phyloP scores from a whole-genome alignment of 495 filamentous ascomycete species.

The Tuber indicum region DNA sequence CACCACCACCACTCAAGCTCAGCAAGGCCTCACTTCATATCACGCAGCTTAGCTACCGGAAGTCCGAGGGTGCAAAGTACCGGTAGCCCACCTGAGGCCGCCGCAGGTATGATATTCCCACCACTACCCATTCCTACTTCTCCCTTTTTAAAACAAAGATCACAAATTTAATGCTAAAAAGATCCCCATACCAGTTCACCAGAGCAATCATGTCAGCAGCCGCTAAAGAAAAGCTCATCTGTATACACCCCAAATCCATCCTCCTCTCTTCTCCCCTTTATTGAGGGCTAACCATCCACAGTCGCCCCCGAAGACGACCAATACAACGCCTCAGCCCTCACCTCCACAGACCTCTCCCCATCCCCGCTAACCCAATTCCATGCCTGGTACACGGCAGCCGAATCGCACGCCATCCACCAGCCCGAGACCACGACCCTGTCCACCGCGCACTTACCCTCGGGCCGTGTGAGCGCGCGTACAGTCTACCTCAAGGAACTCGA shows the following conservation, averaged over 20 bases:
- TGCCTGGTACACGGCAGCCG: slow-evolving; percentile 71
- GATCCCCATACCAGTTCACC: slow-evolving; percentile 1
- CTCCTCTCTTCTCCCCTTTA: neutral
- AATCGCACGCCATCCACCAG: slow-evolving; percentile 55
- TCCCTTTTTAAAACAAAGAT: slow-evolving; percentile 9
- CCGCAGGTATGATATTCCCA: neutral
- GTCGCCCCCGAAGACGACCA: slow-evolving; percentile 52
- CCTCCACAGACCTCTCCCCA: slow-evolving; percentile 48
- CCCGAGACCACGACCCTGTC: slow-evolving; percentile 73
- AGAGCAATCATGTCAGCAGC: slow-evolving; percentile 20
- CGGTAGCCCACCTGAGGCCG: neutral
- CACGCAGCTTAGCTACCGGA: neutral
- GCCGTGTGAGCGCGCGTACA: slow-evolving; percentile 72
- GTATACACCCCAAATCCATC: neutral
- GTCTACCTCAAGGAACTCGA: slow-evolving; percentile 91
- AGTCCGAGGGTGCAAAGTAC: neutral
- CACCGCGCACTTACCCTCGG: slow-evolving; percentile 77
- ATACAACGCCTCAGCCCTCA: slow-evolving; percentile 42
- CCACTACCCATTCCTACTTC: slow-evolving; percentile 7
- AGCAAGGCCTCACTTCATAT: neutral
- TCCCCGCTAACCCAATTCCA: slow-evolving; percentile 75
- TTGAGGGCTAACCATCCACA: slow-evolving; percentile 21
- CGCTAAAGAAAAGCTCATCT: slow-evolving; percentile 29
- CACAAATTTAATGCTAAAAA: slow-evolving; percentile 10
- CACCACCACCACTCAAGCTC: too few relatives aligned